Percentiles rank a stretch among this genome's conserved stretches.
Evolutionary conservation across 495 filamentous ascomycete species (phyloP).

Genomic region (Lichenothelia convexa): DNA sequence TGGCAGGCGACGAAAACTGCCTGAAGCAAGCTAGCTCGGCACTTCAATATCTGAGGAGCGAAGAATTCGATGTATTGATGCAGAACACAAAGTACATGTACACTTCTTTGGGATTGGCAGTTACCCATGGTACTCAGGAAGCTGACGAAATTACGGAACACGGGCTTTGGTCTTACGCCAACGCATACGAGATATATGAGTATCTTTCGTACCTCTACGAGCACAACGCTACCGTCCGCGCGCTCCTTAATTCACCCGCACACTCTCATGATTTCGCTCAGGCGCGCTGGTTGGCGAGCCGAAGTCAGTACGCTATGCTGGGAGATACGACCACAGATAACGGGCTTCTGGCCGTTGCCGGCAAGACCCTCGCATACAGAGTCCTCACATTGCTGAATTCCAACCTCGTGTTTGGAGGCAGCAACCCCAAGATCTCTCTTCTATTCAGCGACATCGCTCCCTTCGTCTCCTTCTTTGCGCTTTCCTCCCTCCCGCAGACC

Average conservation of each 20-base stretch:
- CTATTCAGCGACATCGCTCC: constrained; percentile 53
- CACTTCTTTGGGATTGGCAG: constrained; percentile 22
- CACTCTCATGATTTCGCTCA: no score
- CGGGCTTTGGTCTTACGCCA: constrained; percentile 35
- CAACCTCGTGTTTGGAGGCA: constrained; percentile 21
- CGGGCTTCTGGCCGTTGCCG: constrained; percentile 42
- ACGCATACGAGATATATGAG: constrained; percentile 48
- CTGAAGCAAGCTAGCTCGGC: constrained; percentile 22
- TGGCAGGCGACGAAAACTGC: constrained; percentile 42
- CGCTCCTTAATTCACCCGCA: no score
- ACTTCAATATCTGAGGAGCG: constrained; percentile 22
- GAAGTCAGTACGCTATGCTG: constrained; percentile 39
- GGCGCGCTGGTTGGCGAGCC: constrained; percentile 44
- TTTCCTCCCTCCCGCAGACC: constrained; percentile 36
- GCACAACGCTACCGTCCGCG: constrained; percentile 43
- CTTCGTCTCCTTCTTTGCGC: constrained; percentile 53
- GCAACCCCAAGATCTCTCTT: constrained; percentile 33
- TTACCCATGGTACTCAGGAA: constrained; percentile 15
- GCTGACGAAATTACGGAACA: no score
- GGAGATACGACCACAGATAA: constrained; percentile 23
- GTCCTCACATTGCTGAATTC: constrained; percentile 36
- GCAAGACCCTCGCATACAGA: constrained; percentile 45
- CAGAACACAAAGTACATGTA: constrained; percentile 33
- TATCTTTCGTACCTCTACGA: constrained; percentile 49
- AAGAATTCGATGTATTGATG: constrained; percentile 21